A percentile compares a stretch with the other conserved stretches of the same genome.
Conservation (phyloP, 352 stramenopile species). For the Phytophthora crassamura region DNA sequence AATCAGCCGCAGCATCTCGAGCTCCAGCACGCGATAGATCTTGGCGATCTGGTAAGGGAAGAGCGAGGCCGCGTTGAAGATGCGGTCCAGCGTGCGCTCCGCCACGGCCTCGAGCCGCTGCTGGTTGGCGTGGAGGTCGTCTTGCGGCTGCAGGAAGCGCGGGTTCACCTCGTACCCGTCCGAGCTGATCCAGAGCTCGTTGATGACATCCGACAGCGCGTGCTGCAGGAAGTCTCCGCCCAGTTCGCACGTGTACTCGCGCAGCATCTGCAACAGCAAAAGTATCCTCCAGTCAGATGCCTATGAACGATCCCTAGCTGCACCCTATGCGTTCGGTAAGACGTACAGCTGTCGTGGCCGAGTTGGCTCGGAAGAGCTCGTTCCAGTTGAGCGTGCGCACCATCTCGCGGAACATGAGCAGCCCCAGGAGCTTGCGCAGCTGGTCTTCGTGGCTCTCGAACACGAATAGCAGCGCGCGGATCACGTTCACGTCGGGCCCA, state of each 20-base stretch:
- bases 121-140: conserved; percentile 63
- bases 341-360: conserved; percentile 68
- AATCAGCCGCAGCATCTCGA: conserved; percentile 77
- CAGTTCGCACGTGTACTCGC: conserved; percentile 80
- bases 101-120: conserved; percentile 58
- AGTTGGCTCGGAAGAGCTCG: conserved; percentile 85
- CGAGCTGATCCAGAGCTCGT: conserved; percentile 52
- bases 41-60: conserved; percentile 84
- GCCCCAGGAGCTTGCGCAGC: conserved; percentile 64
- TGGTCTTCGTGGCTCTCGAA: conserved; percentile 82
- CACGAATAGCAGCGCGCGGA: conserved; percentile 73
- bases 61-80: conserved; percentile 54
- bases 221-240: conserved; percentile 70
- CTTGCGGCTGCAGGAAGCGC: conserved; percentile 41
- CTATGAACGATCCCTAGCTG: not conserved
- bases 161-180: conserved; percentile 78
- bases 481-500: conserved; percentile 58
- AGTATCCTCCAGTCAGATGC: not conserved
- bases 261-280: conserved; percentile 48
- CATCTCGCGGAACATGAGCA: conserved; percentile 85
- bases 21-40: conserved; percentile 76
- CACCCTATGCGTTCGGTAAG: conserved; percentile 6
- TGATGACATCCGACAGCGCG: conserved; percentile 60
- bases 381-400: conserved; percentile 83
- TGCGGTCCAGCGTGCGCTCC: conserved; percentile 51